Percentiles rank a stretch among this genome's conserved stretches.
phyloP scores from a whole-genome alignment of 352 stramenopile genomes.

The Pilasporangium apinafurcum region DNA sequence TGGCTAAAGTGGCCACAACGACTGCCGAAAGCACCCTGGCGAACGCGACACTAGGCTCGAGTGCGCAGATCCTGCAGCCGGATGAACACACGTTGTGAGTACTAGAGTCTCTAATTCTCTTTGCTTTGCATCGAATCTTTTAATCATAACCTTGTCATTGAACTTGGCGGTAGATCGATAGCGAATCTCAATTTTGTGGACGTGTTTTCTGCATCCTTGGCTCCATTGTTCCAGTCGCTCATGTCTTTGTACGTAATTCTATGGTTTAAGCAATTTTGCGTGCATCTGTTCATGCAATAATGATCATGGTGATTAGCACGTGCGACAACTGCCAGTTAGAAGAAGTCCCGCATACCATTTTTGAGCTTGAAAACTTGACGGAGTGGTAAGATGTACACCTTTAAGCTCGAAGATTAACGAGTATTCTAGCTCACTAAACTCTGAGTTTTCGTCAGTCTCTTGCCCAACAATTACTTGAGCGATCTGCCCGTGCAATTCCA shows the following conservation, averaged over 20 bases:
- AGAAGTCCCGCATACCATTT: constrained; percentile 22
- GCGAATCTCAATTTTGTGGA: constrained; percentile 12
- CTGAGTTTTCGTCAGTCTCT: not conserved
- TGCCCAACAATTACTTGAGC: constrained; percentile 17
- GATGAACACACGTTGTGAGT: constrained; percentile 8
- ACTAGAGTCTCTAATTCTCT: not conserved
- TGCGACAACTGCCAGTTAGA: constrained; percentile 31
- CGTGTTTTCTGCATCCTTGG: constrained; percentile 8
- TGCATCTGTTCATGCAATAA: not conserved
- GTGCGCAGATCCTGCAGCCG: constrained; percentile 7
- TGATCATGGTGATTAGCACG: constrained; percentile 7
- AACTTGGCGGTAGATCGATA: constrained; percentile 3
- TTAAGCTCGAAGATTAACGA: not conserved
- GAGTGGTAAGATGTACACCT: constrained; percentile 13
- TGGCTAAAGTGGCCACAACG: not conserved
- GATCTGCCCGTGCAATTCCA: constrained; percentile 25
- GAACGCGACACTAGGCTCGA: constrained; percentile 9
- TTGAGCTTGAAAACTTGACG: constrained; percentile 13
- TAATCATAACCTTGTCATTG: no score
- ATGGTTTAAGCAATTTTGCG: not conserved
- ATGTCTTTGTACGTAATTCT: constrained; percentile 7
- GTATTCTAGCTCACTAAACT: not conserved
- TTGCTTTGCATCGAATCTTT: not conserved
- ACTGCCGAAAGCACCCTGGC: no score
- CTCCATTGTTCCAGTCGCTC: constrained; percentile 10